These are phyloP conservation scores for Ceratobasidium theobromae DNA, from an alignment of 1,284 basidiomycete genomes.

Conservation along the genomic window DNA sequence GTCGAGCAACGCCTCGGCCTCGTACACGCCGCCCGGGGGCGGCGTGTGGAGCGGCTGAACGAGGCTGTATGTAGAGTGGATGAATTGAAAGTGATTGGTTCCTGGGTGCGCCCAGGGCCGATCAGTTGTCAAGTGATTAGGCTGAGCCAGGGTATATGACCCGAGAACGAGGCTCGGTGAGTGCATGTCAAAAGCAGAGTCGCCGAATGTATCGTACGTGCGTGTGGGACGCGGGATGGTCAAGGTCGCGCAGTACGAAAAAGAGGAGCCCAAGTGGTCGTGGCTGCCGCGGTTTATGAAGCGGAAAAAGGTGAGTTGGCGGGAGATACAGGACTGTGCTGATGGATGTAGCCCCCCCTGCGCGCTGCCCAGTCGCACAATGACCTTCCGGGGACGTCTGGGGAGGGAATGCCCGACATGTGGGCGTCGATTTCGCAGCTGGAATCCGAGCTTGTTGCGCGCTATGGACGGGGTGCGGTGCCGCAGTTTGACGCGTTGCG, in stretches of 20 bases:
- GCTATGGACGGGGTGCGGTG: slow-evolving; percentile 17
- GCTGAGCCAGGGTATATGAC: too few relatives aligned
- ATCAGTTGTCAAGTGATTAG: slow-evolving; percentile 13
- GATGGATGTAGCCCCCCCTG: too few relatives aligned
- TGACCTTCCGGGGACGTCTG: background rate
- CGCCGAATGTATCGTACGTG: too few relatives aligned
- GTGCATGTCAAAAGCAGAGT: too few relatives aligned
- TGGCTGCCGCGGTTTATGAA: slow-evolving; percentile 27
- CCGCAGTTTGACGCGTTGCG: slow-evolving; percentile 21
- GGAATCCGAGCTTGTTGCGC: slow-evolving; percentile 26
- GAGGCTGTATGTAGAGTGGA: background rate
- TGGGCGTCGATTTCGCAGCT: slow-evolving; percentile 26
- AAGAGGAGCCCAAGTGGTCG: slow-evolving; percentile 14
- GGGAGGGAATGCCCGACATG: background rate
- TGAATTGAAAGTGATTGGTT: background rate
- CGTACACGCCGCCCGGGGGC: slow-evolving; percentile 20
- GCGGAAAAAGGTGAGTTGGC: too few relatives aligned
- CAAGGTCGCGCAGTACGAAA: slow-evolving; percentile 31
- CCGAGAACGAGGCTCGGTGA: too few relatives aligned
- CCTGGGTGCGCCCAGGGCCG: slow-evolving; percentile 8
- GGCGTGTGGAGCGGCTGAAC: slow-evolving; percentile 13
- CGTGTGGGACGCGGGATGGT: slow-evolving; percentile 28
- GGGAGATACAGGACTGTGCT: too few relatives aligned
- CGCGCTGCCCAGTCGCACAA: slow-evolving; percentile 7
- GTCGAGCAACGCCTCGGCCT: slow-evolving; percentile 12